Base-by-base conservation (phyloP, 1,284 basidiomycete species). In the Cutaneotrichosporon cutaneum region DNA sequence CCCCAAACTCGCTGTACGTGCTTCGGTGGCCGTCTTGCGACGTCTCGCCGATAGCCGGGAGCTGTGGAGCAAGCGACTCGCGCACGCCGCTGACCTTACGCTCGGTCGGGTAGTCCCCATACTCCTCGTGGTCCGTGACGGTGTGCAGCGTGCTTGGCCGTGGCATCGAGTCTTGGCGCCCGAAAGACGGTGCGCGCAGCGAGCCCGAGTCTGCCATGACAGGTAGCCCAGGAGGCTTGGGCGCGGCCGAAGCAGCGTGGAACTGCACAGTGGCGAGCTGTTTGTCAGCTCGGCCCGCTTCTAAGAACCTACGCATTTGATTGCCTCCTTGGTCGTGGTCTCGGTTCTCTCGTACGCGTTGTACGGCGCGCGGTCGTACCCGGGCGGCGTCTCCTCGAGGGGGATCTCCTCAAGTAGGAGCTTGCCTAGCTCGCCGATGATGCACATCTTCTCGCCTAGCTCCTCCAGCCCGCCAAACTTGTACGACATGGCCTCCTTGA, bases 401-500 rank as follows among this genome's bases (percentile, higher is more conserved):
- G 92, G 88, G 11, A 96, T 89, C 82, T 91, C 90, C 63, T 88
- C 83, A 53, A 91, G 83, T 22, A 94, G 81, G 13, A 88, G 83
- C 75, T 90, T 92, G 10, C 92, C 93, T 50, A 87, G 83, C 68
- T 94, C 89, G 30, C 88, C 91, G 39, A 88, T 84, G 68, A 95
- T 90, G 86, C 92, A 74, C 64, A 91, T 87, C 80, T 92, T 94
- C 79, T 94, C 90, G 52, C 88, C 90, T 60, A 87, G 87, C 79
- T 96, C 94, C 62, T 88, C 80, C 48, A 96, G 78, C 1, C 90
- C 92, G 32, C 91, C 92, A 72, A 94, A 94, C 81, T 95, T 95
- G 72, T 91, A 81, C 1, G 86, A 86, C 83, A 96, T 86, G 77
- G 89, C 91, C 60, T 85, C 83, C 66, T 85, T 86, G 4, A 76